These are phyloP conservation scores for Trichoderma citrinoviride DNA, from an alignment of 2,329 filamentous ascomycete species.

Conservation along the genomic window DNA sequence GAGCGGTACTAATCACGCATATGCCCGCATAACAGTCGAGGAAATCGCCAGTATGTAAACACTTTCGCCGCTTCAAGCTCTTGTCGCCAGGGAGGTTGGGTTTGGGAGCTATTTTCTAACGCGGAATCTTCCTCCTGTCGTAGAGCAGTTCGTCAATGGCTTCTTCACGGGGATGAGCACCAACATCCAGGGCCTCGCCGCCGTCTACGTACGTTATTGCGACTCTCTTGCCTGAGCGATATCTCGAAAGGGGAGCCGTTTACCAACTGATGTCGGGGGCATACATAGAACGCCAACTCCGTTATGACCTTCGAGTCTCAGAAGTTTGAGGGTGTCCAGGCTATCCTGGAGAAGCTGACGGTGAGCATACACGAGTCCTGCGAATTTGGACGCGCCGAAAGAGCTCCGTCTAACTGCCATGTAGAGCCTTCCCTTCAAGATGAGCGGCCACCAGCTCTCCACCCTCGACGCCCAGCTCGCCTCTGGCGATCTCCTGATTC, in stretches of 20 bases:
- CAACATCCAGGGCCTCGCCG: slow-evolving; percentile 46
- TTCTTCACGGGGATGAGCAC: slow-evolving; percentile 65
- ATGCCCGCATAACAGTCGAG: slow-evolving; percentile 39
- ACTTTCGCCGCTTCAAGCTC: not conserved
- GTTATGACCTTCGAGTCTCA: slow-evolving; percentile 90
- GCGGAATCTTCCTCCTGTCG: slow-evolving; percentile 4
- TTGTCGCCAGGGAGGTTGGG: not conserved
- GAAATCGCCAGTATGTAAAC: slow-evolving; percentile 46
- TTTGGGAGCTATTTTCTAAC: slow-evolving; percentile 15
- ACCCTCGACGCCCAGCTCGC: slow-evolving; percentile 84
- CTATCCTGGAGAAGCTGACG: slow-evolving; percentile 76
- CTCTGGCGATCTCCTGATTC: slow-evolving; percentile 72
- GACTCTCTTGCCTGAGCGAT: slow-evolving; percentile 1
- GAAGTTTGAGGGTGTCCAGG: slow-evolving; percentile 59
- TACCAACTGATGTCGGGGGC: not conserved
- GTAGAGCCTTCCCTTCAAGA: slow-evolving; percentile 74
- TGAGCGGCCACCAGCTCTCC: slow-evolving; percentile 73
- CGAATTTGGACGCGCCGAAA: not conserved
- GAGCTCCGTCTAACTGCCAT: not conserved
- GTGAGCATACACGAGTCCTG: slow-evolving; percentile 49
- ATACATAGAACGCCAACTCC: slow-evolving; percentile 51
- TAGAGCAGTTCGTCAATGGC: slow-evolving; percentile 83
- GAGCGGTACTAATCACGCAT: slow-evolving; percentile 26
- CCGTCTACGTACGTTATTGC: slow-evolving; percentile 63
- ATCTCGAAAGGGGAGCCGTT: not conserved